Evolutionary conservation across 352 stramenopile genomes (phyloP), one percentile per base, ranked within the genome.

Genomic region (Pythium insidiosum): DNA sequence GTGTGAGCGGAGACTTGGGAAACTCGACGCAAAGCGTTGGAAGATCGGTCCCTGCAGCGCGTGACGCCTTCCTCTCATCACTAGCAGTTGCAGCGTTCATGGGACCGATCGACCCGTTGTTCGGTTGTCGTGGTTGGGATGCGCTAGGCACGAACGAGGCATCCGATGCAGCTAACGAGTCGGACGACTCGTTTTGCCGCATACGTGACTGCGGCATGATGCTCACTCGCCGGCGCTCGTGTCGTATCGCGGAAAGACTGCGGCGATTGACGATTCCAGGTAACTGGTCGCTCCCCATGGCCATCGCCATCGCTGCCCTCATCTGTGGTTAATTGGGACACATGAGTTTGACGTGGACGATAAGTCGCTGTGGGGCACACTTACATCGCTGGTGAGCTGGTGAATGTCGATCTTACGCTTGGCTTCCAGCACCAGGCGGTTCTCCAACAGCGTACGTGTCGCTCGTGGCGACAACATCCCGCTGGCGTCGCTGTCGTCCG

Each of bases 391-490:
- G 4, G 55, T 43, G 44, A 86, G 61, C 18, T 56, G 46, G 13
- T 52, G 43, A 18, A 75, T 41, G 25, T 82, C 28, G 31, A 89
- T 63, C 6, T 63, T 63, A 19, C 72, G 72, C 24, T 83, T 84
- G 20, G 73, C 77, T 47, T 86, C 69, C 34, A 89, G 72, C 6
- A 82, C 52, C 6, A 89, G 44, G 1, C 59, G 68, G 25, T 51
- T 79, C 15, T 86, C 69, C 0, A 86, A 54, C 7, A 84, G 43
- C n/a, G 68, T 71, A 2, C 50, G 45, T 4, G 57, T 62, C 4
- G 73, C 73, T 13, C 47, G 45, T 11, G 53, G 59, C 4, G 67
- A 63, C 13, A 86, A 47, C 0, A 87, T 51, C 4, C 73, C 74
- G 0, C 55, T 55, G 6, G 56, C 49, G 29, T 84, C 63, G 12